phyloP scores from a whole-genome alignment of 805 yeast species.

The Myxozyma mucilagina region DNA sequence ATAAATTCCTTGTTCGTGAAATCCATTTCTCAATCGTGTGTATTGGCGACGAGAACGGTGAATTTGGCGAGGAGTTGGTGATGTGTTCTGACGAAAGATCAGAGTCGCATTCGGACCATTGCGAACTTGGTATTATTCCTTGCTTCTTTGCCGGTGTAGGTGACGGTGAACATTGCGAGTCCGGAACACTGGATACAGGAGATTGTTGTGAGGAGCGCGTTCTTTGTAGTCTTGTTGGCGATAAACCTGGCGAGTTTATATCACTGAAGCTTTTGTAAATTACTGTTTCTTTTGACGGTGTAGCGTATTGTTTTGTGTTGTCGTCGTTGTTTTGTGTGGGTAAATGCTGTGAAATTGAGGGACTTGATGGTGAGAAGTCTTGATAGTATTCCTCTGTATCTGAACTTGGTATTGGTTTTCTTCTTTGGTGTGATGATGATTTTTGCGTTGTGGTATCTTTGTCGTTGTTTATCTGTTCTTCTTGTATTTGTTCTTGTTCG shows the following conservation, averaged over 20 bases:
- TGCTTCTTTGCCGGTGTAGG: no score
- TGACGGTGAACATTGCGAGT: neutral
- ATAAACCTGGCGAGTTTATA: no score
- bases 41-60: neutral
- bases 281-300: neutral
- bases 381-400: constrained; percentile 15
- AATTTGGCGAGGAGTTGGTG: neutral
- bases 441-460: no score
- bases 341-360: neutral
- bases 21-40: no score
- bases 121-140: constrained; percentile 11
- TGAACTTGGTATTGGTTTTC: constrained; percentile 4
- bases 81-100: neutral
- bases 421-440: neutral
- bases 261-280: neutral
- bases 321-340: neutral
- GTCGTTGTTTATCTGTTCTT: neutral
- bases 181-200: neutral
- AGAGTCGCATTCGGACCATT: constrained; percentile 23
- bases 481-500: no score
- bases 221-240: no score
- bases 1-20: neutral
- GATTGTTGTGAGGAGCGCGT: no score
- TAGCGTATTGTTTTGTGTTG: no score
- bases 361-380: constrained; percentile 3